Evolutionary conservation across 2,329 filamentous ascomycete genomes (phyloP).

Genomic region (Lasiodiplodia citricola): DNA sequence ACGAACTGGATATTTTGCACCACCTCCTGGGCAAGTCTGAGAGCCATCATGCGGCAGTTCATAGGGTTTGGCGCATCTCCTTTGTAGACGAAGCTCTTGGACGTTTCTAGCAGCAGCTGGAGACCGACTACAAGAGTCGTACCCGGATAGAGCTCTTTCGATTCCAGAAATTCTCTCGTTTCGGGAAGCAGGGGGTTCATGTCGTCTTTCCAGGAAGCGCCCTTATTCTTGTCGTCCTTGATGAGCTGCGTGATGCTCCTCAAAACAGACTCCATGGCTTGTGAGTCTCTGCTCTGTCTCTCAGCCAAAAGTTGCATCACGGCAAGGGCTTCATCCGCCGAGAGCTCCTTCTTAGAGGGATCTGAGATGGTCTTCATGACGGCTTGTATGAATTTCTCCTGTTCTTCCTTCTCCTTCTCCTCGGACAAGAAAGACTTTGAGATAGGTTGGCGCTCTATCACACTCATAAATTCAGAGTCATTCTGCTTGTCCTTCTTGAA

Average conservation of each 20-base stretch:
- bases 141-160: background rate
- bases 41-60: constrained; percentile 20
- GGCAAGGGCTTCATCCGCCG: background rate
- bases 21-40: constrained; percentile 17
- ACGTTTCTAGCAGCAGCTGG: constrained; percentile 5
- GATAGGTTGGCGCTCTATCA: constrained; percentile 7
- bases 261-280: constrained; percentile 1
- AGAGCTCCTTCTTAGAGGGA: background rate
- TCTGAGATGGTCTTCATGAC: background rate
- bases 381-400: constrained; percentile 1
- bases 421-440: background rate
- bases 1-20: background rate
- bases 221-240: background rate
- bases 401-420: background rate
- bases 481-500: constrained; percentile 8
- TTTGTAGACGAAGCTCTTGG: constrained; percentile 12
- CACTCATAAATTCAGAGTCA: background rate
- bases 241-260: constrained; percentile 11
- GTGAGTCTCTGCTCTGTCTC: background rate
- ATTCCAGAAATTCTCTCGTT: background rate
- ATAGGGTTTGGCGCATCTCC: background rate
- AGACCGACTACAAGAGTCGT: constrained; percentile 3
- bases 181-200: constrained; percentile 10
- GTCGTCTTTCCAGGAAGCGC: background rate
- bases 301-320: background rate